Conservation (phyloP, 371 early-diverging fungal genomes). For the Lichtheimia ornata region DNA sequence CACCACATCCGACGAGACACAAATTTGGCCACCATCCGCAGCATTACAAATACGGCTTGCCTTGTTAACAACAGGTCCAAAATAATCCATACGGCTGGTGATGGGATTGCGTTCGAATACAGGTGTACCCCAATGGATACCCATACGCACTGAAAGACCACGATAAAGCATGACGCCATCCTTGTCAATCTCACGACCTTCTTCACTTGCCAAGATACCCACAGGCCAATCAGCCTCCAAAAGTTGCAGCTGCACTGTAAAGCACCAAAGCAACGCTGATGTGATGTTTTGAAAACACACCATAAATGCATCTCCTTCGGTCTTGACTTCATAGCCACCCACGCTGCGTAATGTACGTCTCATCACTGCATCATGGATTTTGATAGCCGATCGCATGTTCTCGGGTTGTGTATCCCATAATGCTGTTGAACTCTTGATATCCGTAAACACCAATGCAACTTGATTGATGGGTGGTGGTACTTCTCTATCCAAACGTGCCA, state of each 20-base stretch:
- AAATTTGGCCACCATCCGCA: slow-evolving; percentile 94
- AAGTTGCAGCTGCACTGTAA: slow-evolving; percentile 84
- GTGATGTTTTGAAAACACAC: slow-evolving; percentile 88
- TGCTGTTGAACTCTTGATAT: slow-evolving; percentile 91
- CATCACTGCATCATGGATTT: slow-evolving; percentile 87
- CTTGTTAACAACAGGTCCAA: slow-evolving; percentile 92
- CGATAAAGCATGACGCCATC: slow-evolving; percentile 69
- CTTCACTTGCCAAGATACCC: slow-evolving; percentile 79
- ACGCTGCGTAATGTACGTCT: slow-evolving; percentile 77
- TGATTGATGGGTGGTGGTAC: slow-evolving; percentile 85
- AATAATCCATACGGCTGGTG: slow-evolving; percentile 94
- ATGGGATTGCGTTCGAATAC: slow-evolving; percentile 90
- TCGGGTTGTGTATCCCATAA: slow-evolving; percentile 88
- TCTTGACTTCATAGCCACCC: slow-evolving; percentile 97
- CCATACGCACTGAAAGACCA: slow-evolving; percentile 93
- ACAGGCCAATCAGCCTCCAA: slow-evolving; percentile 92
- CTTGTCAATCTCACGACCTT: slow-evolving; percentile 77
- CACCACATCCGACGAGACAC: slow-evolving; percentile 66
- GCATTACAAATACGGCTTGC: slow-evolving; percentile 85
- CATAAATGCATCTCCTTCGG: slow-evolving; percentile 97
- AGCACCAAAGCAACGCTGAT: slow-evolving; percentile 88
- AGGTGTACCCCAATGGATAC: slow-evolving; percentile 91
- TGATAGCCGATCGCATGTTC: slow-evolving; percentile 89
- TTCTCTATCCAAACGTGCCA: slow-evolving; percentile 74
- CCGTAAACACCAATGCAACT: slow-evolving; percentile 92